Percentiles rank a stretch among this genome's conserved stretches.
Evolutionary conservation across 2,329 filamentous ascomycete species (phyloP).

Genomic region (Curvularia hawaiiensis): DNA sequence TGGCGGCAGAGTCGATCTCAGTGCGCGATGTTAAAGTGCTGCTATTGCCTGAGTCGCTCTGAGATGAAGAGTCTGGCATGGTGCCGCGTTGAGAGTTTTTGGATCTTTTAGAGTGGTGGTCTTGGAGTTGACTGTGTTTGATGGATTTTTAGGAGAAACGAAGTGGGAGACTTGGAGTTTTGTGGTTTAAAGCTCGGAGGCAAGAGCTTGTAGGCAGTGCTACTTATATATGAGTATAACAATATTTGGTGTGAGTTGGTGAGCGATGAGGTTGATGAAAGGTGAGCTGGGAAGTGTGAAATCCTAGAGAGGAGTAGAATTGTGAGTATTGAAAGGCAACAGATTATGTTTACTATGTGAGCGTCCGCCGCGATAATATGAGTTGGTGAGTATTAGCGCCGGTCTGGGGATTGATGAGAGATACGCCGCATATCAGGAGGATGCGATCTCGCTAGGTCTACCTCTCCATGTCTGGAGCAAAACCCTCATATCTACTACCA

Average conservation of each 20-base stretch:
- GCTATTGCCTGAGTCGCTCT: neutral
- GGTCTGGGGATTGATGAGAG: neutral
- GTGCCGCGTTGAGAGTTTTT: neutral
- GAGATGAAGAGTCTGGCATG: neutral
- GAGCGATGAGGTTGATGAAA: neutral
- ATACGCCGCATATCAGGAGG: neutral
- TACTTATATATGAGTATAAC: neutral
- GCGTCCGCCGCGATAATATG: neutral
- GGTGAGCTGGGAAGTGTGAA: neutral
- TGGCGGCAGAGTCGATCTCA: neutral
- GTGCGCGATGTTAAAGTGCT: neutral
- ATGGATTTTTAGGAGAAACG: neutral
- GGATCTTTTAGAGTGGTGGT: neutral
- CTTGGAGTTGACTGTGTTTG: neutral
- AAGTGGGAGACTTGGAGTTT: neutral
- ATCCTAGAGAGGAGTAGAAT: neutral
- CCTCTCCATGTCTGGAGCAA: neutral
- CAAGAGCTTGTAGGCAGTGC: neutral
- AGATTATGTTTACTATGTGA: neutral
- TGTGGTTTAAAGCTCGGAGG: neutral
- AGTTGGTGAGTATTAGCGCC: neutral
- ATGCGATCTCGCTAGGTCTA: neutral
- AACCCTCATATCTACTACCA: neutral
- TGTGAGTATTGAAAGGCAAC: neutral
- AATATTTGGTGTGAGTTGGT: neutral